Evolutionary conservation across 2,329 filamentous ascomycete species (phyloP).

Genomic region (Rhytidhysteron rufulum): DNA sequence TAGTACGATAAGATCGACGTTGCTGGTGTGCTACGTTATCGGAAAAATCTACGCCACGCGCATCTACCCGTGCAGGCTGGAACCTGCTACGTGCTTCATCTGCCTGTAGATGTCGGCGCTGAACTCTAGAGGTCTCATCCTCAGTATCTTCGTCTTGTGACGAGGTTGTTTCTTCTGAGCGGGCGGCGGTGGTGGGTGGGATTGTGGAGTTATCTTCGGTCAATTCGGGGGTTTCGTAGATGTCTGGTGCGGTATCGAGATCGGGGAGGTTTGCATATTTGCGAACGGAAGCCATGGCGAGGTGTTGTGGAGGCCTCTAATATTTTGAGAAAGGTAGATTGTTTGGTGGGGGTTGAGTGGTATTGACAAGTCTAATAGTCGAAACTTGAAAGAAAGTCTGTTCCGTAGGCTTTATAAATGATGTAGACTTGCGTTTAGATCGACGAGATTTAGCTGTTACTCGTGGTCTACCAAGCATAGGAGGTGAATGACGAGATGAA

Average conservation of each 20-base stretch:
- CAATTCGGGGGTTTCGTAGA: slow-evolving; percentile 93
- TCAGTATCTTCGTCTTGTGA: slow-evolving; percentile 61
- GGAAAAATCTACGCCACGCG: slow-evolving; percentile 79
- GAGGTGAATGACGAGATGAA: no score
- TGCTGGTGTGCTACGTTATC: slow-evolving; percentile 75
- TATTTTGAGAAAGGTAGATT: no score
- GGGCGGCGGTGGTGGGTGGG: slow-evolving; percentile 44
- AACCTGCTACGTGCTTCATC: slow-evolving; percentile 79
- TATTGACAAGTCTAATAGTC: no score
- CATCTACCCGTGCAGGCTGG: slow-evolving; percentile 69
- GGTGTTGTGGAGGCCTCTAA: no score
- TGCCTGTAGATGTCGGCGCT: slow-evolving; percentile 70
- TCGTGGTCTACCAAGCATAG: no score
- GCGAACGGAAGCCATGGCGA: slow-evolving; percentile 4
- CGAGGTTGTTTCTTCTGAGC: slow-evolving; percentile 36
- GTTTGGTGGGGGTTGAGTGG: no score
- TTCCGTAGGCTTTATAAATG: no score
- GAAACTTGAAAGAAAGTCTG: no score
- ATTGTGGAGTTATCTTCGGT: slow-evolving; percentile 86
- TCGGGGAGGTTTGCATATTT: slow-evolving; percentile 5
- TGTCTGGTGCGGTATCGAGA: slow-evolving; percentile 78
- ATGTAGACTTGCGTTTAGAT: no score
- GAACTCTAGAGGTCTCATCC: slow-evolving; percentile 51
- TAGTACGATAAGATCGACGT: slow-evolving; percentile 76
- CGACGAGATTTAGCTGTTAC: no score